Conservation (phyloP, 331 rosid species). For the Acacia concinna region DNA sequence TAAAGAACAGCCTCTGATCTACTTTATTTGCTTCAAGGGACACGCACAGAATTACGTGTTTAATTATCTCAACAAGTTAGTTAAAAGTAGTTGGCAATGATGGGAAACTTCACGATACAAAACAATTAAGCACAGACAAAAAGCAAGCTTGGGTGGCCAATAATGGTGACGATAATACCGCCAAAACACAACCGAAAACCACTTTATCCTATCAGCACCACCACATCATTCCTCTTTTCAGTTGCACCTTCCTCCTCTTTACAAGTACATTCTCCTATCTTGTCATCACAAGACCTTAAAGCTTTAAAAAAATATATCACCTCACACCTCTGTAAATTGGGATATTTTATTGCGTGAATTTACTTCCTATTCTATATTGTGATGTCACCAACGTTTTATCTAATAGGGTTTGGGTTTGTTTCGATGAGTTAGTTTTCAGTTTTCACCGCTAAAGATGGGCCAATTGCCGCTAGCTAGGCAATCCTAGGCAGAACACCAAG, state of each 20-base stretch:
- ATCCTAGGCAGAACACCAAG: neutral
- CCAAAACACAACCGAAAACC: neutral
- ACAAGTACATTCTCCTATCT: neutral
- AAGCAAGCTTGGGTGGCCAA: neutral
- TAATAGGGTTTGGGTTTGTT: no score
- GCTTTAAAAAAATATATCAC: neutral
- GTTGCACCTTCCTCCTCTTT: neutral
- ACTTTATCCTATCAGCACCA: neutral
- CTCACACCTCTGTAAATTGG: neutral
- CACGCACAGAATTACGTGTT: constrained; percentile 35
- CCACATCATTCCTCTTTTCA: neutral
- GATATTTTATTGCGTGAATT: neutral
- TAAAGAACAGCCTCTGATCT: neutral
- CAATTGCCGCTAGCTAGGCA: no score
- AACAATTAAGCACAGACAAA: neutral
- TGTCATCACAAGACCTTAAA: neutral
- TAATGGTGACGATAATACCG: neutral
- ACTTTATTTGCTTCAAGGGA: neutral
- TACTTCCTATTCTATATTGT: no score
- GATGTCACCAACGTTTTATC: no score
- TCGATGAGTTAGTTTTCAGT: no score
- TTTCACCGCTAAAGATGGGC: no score
- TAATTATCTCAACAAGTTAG: constrained; percentile 30
- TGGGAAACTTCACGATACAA: neutral
- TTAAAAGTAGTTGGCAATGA: neutral